Percentiles rank a stretch among this genome's conserved stretches.
These are phyloP conservation scores for Suhomyces bokatorum DNA, from an alignment of 1,139 yeast species.

Conservation along the genomic window DNA sequence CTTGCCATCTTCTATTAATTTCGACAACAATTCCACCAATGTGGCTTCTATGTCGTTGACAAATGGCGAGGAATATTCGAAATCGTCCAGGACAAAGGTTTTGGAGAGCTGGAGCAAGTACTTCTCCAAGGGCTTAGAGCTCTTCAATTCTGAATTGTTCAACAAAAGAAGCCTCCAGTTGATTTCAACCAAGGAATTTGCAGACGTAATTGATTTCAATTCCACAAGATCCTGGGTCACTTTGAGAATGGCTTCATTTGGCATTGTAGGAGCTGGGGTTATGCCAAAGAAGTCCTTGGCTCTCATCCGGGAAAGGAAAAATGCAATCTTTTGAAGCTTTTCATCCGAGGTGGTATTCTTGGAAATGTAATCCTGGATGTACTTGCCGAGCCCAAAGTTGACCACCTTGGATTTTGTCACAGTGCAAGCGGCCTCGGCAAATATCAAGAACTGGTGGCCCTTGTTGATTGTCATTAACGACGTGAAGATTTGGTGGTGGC, in stretches of 20 bases:
- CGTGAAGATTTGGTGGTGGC: slow-evolving; percentile 45
- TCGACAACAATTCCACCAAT: slow-evolving; percentile 17
- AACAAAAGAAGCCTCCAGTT: slow-evolving; percentile 43
- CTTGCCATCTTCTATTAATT: slow-evolving; percentile 8
- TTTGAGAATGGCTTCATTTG: slow-evolving; percentile 14
- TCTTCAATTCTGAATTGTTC: slow-evolving; percentile 19
- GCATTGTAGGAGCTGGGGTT: slow-evolving; percentile 16
- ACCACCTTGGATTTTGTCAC: slow-evolving; percentile 46
- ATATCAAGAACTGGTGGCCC: slow-evolving; percentile 46
- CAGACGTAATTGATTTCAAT: slow-evolving; percentile 13
- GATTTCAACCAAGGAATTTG: slow-evolving; percentile 30
- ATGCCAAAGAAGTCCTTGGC: slow-evolving; percentile 14
- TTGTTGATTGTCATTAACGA: slow-evolving; percentile 30
- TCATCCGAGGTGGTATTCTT: slow-evolving; percentile 19
- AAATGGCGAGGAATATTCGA: slow-evolving; percentile 16
- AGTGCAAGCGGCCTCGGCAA: slow-evolving; percentile 48
- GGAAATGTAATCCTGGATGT: slow-evolving; percentile 52
- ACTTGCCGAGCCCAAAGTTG: slow-evolving; percentile 46
- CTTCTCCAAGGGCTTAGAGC: slow-evolving; percentile 8
- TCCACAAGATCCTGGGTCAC: slow-evolving; percentile 14
- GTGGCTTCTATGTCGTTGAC: slow-evolving; percentile 21
- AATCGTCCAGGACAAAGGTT: slow-evolving; percentile 13
- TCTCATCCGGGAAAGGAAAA: slow-evolving; percentile 39
- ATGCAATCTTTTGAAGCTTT: slow-evolving; percentile 39
- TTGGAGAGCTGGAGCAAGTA: slow-evolving; percentile 18